Percentiles rank a stretch among this genome's conserved stretches.
phyloP scores from a whole-genome alignment of 306 rosid genomes.

The Gillenia trifoliata region DNA sequence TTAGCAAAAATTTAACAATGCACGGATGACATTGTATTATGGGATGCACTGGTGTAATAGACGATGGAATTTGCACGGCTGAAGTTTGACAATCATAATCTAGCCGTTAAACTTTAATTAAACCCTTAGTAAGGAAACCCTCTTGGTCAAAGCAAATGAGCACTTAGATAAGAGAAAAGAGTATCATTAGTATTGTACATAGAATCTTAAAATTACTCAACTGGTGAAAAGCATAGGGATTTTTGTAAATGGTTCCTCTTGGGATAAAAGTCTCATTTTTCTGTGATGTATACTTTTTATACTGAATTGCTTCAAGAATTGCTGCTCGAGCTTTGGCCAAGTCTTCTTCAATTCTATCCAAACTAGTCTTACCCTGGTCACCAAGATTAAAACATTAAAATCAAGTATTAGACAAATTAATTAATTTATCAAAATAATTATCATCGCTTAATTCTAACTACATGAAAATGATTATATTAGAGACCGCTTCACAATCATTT shows the following conservation, averaged over 20 bases:
- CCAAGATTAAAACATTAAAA: neutral
- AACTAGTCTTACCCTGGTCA: constrained; percentile 17
- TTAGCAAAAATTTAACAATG: neutral
- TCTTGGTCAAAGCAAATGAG: neutral
- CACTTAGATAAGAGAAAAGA: neutral
- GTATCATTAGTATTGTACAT: neutral
- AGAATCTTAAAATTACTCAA: neutral
- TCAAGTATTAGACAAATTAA: neutral
- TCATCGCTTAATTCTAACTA: neutral
- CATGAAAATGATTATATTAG: neutral
- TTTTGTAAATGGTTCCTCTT: constrained; percentile 48
- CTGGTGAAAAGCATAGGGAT: constrained; percentile 39
- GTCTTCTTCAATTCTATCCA: constrained; percentile 32
- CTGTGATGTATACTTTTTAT: constrained; percentile 19
- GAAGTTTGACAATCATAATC: too few relatives aligned
- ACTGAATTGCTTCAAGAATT: constrained; percentile 30
- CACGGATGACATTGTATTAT: too few relatives aligned
- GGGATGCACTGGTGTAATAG: neutral
- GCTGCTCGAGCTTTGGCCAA: constrained; percentile 42
- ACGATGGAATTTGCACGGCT: too few relatives aligned
- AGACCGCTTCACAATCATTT: too few relatives aligned
- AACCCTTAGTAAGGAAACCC: neutral
- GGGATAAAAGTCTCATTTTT: constrained; percentile 35
- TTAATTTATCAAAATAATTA: neutral
- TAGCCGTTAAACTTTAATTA: neutral